Base-by-base conservation (phyloP, 176 grass and related monocot genomes). In the Poa pratensis region DNA sequence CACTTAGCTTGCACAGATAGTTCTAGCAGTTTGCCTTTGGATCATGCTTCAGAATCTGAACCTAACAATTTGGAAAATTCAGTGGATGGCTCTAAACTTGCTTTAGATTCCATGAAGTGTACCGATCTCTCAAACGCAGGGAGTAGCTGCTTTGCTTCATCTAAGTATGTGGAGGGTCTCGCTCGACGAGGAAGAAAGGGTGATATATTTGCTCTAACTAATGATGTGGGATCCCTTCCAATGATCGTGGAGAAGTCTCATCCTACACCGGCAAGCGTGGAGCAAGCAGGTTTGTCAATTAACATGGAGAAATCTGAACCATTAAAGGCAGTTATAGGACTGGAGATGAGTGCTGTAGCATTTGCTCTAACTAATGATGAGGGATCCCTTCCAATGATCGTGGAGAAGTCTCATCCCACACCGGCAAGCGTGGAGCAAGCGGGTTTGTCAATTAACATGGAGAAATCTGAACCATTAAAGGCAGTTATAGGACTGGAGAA, bases 11-110 rank as follows among this genome's bases (percentile, higher is more conserved):
- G 72, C 16, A 1, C 72, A 51, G 71, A 51, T 53, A 48, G 72
- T 82, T 67, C 79, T 58, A 76, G 73, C 69, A 20, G 49, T 59
- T 60, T 73, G 55, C 2, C 79, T 76, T 87, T 53, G 26, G 73
- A 37, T 42, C 26, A 57, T 77, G 73, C 51, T 82, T 46, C 51
- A 68, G 10, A 57, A 49, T 69, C 49, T 58, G 17, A 70, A 70
- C 19, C 32, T 20, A 75, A 37, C 26, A 52, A 51, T 64, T 49
- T 37, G 67, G 50, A 32, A 19, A 87, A 39, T 37, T 20, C 5
- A 67, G 19, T 18, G 24, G 79, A 6, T 76, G 35, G 14, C 81
- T 55, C 55, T 57, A 42, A 68, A 59, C 71, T 64, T 82, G 46
- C 14, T 69, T 77, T 45, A 40, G 32, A 77, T 26, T 68, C 37